These are phyloP conservation scores for Cladosporium sp. DNA, from an alignment of 2,329 filamentous ascomycete species.

Conservation along the genomic window DNA sequence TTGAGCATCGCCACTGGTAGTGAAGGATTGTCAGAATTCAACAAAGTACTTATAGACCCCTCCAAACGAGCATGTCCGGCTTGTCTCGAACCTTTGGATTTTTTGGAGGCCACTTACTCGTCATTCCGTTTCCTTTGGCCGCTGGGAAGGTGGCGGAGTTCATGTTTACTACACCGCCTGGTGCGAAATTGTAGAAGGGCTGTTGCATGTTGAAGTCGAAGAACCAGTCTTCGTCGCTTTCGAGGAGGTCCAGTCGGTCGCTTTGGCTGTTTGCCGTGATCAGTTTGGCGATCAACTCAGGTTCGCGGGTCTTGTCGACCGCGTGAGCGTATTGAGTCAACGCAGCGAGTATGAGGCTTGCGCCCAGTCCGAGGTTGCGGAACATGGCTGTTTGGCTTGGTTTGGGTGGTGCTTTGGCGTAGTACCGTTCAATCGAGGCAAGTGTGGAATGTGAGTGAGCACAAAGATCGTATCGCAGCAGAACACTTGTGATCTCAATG, in stretches of 20 bases:
- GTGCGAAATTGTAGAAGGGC: slow-evolving; percentile 38
- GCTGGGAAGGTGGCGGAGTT: slow-evolving; percentile 50
- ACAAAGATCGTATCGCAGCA: no score
- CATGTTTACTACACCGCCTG: slow-evolving; percentile 48
- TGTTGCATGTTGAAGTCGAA: slow-evolving; percentile 46
- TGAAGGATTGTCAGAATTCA: no score
- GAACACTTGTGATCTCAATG: no score
- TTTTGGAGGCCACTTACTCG: slow-evolving; percentile 39
- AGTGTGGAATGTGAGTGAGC: no score
- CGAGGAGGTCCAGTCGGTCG: slow-evolving; percentile 40
- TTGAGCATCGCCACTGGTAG: slow-evolving; percentile 33
- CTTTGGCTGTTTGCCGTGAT: slow-evolving; percentile 41
- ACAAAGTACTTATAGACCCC: slow-evolving; percentile 11
- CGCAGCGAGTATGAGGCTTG: slow-evolving; percentile 20
- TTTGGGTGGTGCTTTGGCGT: no score
- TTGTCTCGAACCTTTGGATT: no score
- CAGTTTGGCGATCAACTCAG: slow-evolving; percentile 36
- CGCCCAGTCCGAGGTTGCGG: slow-evolving; percentile 13
- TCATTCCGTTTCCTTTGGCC: slow-evolving; percentile 44
- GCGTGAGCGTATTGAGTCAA: slow-evolving; percentile 24
- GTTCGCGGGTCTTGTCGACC: slow-evolving; percentile 37
- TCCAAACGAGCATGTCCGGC: slow-evolving; percentile 6
- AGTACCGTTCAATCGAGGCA: no score
- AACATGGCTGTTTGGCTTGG: slow-evolving; percentile 15
- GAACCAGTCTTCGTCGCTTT: slow-evolving; percentile 40